These are phyloP conservation scores for Vigna hirtella DNA, from an alignment of 306 rosid species.

Conservation along the genomic window DNA sequence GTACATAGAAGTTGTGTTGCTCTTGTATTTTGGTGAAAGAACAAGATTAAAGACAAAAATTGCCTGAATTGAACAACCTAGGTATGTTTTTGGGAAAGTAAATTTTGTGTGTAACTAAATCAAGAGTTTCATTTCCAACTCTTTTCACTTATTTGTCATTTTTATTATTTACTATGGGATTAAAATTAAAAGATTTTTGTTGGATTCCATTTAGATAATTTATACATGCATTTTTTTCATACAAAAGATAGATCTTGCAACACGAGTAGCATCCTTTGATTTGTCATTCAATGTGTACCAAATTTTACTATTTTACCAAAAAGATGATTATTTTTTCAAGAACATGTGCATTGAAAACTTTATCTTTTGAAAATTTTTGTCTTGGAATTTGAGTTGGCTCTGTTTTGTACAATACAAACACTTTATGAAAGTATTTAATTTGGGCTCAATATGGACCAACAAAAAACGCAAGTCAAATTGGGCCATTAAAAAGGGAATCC, in stretches of 20 bases:
- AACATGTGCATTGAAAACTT: neutral
- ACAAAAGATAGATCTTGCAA: neutral
- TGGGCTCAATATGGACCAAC: neutral
- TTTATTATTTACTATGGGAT: too few relatives aligned
- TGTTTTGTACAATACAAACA: neutral
- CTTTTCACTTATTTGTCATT: neutral
- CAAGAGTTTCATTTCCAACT: neutral
- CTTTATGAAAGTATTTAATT: neutral
- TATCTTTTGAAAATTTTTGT: neutral
- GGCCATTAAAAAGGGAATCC: neutral
- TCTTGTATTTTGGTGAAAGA: neutral
- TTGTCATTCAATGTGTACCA: neutral
- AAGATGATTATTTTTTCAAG: neutral
- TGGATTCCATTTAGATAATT: neutral
- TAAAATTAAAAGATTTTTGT: too few relatives aligned
- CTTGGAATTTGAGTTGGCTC: conserved; percentile 21
- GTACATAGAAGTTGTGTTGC: neutral
- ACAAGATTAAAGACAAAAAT: neutral
- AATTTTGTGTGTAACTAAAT: neutral
- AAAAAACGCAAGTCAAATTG: neutral
- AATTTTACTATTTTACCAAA: neutral
- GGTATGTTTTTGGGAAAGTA: neutral
- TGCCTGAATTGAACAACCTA: neutral
- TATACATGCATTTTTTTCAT: neutral
- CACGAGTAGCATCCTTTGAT: neutral